phyloP scores from a whole-genome alignment of 805 yeast genomes.

The Wickerhamiella dianesei region DNA sequence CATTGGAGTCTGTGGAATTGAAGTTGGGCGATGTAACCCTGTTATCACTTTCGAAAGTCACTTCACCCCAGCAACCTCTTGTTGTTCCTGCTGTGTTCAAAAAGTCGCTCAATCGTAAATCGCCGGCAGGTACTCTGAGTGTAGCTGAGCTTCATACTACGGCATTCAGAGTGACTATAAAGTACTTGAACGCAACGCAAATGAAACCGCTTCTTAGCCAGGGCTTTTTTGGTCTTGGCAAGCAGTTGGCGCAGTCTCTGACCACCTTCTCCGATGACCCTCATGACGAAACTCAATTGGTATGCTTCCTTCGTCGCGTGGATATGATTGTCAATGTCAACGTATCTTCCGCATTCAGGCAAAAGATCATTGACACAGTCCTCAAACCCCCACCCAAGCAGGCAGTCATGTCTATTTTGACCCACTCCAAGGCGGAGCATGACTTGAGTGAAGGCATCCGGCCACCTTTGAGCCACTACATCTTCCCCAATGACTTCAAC shows the following conservation, averaged over 20 bases:
- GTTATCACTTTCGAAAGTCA: conserved; percentile 20
- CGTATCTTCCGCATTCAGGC: conserved; percentile 22
- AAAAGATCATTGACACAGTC: conserved; percentile 26
- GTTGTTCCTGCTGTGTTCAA: conserved; percentile 18
- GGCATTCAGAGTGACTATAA: conserved; percentile 21
- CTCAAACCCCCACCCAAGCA: conserved; percentile 30
- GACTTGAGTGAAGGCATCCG: conserved; percentile 21
- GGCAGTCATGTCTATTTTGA: conserved; percentile 25
- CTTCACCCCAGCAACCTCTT: conserved; percentile 15
- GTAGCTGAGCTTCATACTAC: conserved; percentile 18
- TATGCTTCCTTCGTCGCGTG: conserved; percentile 22
- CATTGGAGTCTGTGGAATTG: conserved; percentile 21
- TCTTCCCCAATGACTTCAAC: conserved; percentile 25
- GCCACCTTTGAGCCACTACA: conserved; percentile 25
- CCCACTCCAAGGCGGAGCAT: conserved; percentile 19
- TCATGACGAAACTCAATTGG: conserved; percentile 21
- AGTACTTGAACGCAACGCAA: conserved; percentile 28
- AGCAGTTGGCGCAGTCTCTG: conserved; percentile 20
- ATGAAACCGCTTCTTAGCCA: conserved; percentile 16
- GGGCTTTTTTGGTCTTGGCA: conserved; percentile 23
- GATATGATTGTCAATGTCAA: conserved; percentile 24
- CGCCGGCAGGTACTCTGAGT: conserved; percentile 20
- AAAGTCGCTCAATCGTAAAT: conserved; percentile 7
- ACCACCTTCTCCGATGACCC: conserved; percentile 23
- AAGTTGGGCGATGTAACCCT: conserved; percentile 21